Evolutionary conservation across 1,139 yeast species (phyloP).

Genomic region (Diutina scorzettiae): DNA sequence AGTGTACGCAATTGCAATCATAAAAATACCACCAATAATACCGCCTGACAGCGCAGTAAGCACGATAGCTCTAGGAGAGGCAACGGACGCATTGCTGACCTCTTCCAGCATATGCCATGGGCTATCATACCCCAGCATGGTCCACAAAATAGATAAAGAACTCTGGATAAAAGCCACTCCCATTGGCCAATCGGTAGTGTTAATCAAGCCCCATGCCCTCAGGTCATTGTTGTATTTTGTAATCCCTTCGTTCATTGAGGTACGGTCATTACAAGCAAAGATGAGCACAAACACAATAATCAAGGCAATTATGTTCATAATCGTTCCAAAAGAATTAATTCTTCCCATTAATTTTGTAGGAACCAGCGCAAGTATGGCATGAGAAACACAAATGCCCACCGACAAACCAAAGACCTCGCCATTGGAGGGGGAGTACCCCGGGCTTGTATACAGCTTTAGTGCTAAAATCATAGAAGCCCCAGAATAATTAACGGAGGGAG

Average conservation of each 20-base stretch:
- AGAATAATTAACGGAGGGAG: constrained; percentile 53
- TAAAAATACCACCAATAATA: constrained; percentile 46
- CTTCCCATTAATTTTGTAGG: constrained; percentile 47
- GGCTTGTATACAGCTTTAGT: constrained; percentile 17
- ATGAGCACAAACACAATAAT: constrained; percentile 45
- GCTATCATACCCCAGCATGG: constrained; percentile 67
- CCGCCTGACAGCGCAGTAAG: constrained; percentile 56
- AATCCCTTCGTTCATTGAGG: constrained; percentile 13
- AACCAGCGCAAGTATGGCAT: constrained; percentile 36
- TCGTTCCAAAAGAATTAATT: constrained; percentile 43
- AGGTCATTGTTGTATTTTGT: constrained; percentile 40
- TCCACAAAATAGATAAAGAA: constrained; percentile 61
- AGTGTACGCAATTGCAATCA: constrained; percentile 57
- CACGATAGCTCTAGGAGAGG: constrained; percentile 58
- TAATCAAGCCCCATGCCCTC: constrained; percentile 46
- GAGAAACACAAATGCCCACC: constrained; percentile 37
- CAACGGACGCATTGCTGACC: constrained; percentile 48
- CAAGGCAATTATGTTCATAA: constrained; percentile 38
- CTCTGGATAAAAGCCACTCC: constrained; percentile 52
- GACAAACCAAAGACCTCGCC: constrained; percentile 43
- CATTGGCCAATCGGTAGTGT: constrained; percentile 56
- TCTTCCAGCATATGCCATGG: constrained; percentile 69
- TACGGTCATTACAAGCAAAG: constrained; percentile 41
- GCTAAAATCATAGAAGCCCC: constrained; percentile 54
- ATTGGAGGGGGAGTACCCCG: constrained; percentile 27